Evolutionary conservation across 768 basidiomycete genomes (phyloP).

Genomic region (Rubroboletus pulcherrimus): DNA sequence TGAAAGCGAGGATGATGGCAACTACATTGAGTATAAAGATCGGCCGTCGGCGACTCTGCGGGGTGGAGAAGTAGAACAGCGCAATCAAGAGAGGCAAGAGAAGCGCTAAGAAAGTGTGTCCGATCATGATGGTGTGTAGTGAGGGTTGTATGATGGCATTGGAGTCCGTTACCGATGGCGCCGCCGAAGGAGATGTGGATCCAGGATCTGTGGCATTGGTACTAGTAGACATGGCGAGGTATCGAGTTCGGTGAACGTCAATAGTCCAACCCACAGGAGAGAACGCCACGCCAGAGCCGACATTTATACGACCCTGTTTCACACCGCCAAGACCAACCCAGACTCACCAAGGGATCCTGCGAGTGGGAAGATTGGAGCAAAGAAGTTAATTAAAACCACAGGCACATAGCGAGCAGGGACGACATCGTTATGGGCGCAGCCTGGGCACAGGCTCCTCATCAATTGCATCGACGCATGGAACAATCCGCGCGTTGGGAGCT

Average conservation of each 20-base stretch:
- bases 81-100: conserved; percentile 31
- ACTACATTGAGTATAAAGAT: conserved; percentile 31
- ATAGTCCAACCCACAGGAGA: background rate
- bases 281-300: background rate
- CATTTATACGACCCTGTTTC: conserved; percentile 1
- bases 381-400: background rate
- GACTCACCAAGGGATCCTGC: background rate
- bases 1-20: conserved; percentile 19
- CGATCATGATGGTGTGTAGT: conserved; percentile 26
- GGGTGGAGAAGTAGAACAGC: conserved; percentile 30
- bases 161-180: background rate
- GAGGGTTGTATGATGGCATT: conserved; percentile 18
- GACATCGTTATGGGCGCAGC: background rate
- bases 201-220: conserved; percentile 8
- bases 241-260: background rate
- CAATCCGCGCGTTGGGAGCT: background rate
- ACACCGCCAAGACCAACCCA: background rate
- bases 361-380: background rate
- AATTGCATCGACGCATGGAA: background rate
- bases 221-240: conserved; percentile 8
- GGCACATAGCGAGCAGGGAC: background rate
- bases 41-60: conserved; percentile 20
- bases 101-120: conserved; percentile 29
- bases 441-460: background rate
- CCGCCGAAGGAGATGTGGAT: background rate